Evolutionary conservation across 768 basidiomycete species (phyloP), one percentile per base, ranked within the genome.

Genomic region (Tephrocybe sp.): DNA sequence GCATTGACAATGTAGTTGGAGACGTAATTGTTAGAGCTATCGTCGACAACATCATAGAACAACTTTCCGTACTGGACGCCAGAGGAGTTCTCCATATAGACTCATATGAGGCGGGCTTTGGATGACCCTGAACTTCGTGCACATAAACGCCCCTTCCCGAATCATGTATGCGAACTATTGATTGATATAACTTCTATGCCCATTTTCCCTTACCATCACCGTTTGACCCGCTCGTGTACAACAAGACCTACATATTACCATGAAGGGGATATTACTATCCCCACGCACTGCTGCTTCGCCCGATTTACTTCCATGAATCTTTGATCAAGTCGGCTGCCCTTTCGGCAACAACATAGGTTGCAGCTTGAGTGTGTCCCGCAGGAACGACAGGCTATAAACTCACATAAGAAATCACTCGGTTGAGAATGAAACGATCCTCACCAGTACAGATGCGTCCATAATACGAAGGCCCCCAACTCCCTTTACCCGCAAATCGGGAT

Each of bases 381-480:
- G 51, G 51, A 21, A 53, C 39, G 18, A 41, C 8, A 34, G 51
- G 51, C 45, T 48, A 25, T 4, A 33, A 32, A 21, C 30, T 32
- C 3, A 15, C 15, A n/a, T 36, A 14, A 36, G 34, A 8, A 33
- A 32, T 18, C 3, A 23, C 32, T 9, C 17, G 21, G 3, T 17
- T 8, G 8, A 33, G 36, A 11, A 24, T 14, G 7, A 20, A 38
- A 14, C 18, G 3, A 34, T 38, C 43, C 57, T 39, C 38, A 56
- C 53, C 23, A 54, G 23, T 2, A 71, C 62, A 38, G 69, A 69
- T 10, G 67, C 63, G 55, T 73, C 71, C 5, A 73, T 65, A n/a
- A 74, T 56, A 4, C 73, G 55, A n/a, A 73, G 38, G 9, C 68
- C 71, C 0, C 14, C 30, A 2, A 67, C 60, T 9, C 69, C 68